Evolutionary conservation across 2,329 filamentous ascomycete genomes (phyloP).

Genomic region (Chlorencoelia australis): DNA sequence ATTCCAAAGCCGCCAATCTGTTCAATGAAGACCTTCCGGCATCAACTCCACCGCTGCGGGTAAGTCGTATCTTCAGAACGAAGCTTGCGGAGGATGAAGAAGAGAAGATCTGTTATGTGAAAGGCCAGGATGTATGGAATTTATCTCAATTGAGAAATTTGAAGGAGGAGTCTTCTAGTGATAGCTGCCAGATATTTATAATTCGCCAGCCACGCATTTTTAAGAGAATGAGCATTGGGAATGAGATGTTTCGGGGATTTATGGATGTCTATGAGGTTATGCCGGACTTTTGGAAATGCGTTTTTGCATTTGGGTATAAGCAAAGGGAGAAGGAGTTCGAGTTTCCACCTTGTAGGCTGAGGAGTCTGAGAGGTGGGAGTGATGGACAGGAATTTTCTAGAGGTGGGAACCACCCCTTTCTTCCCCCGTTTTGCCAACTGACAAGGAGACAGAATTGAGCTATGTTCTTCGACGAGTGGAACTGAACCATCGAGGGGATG

Average conservation of each 20-base stretch:
- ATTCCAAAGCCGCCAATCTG: slow-evolving; percentile 7
- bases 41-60: slow-evolving; percentile 7
- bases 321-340: slow-evolving; percentile 16
- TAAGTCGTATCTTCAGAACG: slow-evolving; percentile 4
- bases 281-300: slow-evolving; percentile 13
- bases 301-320: slow-evolving; percentile 17
- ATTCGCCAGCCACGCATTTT: slow-evolving; percentile 13
- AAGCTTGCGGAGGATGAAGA: too few species aligned
- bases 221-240: slow-evolving; percentile 11
- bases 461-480: slow-evolving; percentile 17
- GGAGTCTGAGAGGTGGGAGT: too few species aligned
- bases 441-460: slow-evolving; percentile 7
- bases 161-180: not conserved
- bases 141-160: too few species aligned
- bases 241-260: slow-evolving; percentile 9
- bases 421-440: not conserved
- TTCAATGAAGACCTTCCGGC: slow-evolving; percentile 10
- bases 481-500: slow-evolving; percentile 6
- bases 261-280: slow-evolving; percentile 9
- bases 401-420: not conserved
- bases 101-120: too few species aligned
- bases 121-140: too few species aligned
- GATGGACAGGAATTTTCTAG: not conserved
- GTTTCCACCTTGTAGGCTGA: slow-evolving; percentile 11
- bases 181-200: slow-evolving; percentile 10